Conservation (phyloP, 176 grass and related monocot genomes). For the Tillandsia leiboldiana region DNA sequence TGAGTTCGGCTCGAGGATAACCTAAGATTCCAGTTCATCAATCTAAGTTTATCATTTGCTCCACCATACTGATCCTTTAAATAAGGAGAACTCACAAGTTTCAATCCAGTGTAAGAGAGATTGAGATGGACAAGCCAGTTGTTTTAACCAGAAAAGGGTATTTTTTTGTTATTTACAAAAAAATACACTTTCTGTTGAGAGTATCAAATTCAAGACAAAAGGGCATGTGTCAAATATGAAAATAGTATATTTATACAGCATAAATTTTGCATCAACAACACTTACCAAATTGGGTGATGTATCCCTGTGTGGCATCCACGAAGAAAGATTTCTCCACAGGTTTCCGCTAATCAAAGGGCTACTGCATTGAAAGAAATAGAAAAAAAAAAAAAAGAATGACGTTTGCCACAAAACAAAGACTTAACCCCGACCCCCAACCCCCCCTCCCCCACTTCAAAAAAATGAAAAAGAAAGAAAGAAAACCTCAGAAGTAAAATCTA, state of each 20-base stretch:
- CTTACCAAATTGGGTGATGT: conserved; percentile 53
- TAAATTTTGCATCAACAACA: background rate
- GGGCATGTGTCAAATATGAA: too few species aligned
- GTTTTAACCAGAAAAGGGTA: background rate
- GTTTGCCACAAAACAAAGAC: too few species aligned
- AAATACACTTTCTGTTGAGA: too few species aligned
- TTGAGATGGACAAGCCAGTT: background rate
- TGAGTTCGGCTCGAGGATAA: background rate
- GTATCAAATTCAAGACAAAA: too few species aligned
- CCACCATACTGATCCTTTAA: too few species aligned
- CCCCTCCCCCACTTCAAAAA: too few species aligned
- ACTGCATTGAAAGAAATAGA: conserved; percentile 2
- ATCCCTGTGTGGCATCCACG: conserved; percentile 70
- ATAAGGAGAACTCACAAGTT: background rate
- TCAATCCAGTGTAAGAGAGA: background rate
- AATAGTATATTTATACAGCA: too few species aligned
- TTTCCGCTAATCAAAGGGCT: conserved; percentile 65
- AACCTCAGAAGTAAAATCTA: conserved; percentile 14
- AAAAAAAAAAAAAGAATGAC: too few species aligned
- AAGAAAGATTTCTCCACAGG: conserved; percentile 78
- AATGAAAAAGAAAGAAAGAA: background rate
- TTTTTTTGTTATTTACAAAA: too few species aligned
- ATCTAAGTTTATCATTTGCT: background rate
- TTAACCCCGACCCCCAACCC: too few species aligned
- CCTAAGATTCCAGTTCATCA: background rate